Conservation (phyloP, 768 basidiomycete genomes). For the Russula emetica region DNA sequence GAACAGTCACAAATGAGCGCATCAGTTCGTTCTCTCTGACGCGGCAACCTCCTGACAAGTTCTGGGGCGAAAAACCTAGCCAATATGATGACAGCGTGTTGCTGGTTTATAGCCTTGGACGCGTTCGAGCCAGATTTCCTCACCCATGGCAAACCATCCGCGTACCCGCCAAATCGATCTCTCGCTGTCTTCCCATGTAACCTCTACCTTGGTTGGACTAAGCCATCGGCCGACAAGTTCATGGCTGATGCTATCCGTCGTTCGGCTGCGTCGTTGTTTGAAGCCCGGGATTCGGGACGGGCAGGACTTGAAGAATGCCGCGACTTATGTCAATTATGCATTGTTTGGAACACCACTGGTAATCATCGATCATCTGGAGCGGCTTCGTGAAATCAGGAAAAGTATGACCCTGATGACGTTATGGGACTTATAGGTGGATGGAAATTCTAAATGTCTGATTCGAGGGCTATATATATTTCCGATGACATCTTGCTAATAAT, state of each 20-base stretch:
- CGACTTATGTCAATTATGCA: conserved; percentile 61
- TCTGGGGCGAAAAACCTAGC: conserved; percentile 41
- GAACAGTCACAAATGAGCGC: no score
- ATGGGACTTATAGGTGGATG: conserved; percentile 69
- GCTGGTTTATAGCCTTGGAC: conserved; percentile 38
- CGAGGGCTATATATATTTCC: neutral
- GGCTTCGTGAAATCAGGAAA: conserved; percentile 40
- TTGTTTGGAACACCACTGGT: conserved; percentile 46
- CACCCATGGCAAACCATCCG: conserved; percentile 21
- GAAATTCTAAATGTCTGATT: conserved; percentile 36
- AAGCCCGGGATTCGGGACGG: conserved; percentile 43
- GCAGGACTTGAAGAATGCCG: conserved; percentile 39
- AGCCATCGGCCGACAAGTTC: conserved; percentile 36
- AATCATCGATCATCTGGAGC: conserved; percentile 42
- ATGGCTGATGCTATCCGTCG: neutral
- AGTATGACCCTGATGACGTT: conserved; percentile 52
- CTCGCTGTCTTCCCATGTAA: neutral
- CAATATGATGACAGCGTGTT: conserved; percentile 38
- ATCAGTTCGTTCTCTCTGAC: neutral
- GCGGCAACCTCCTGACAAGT: conserved; percentile 36
- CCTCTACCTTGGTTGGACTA: conserved; percentile 42
- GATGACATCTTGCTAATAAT: no score
- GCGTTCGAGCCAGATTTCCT: conserved; percentile 16
- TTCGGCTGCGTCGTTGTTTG: conserved; percentile 34
- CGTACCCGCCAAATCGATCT: conserved; percentile 27